Percentiles rank a stretch among this genome's conserved stretches.
These are phyloP conservation scores for Lasiosphaeriaceae sp. DNA, from an alignment of 495 filamentous ascomycete genomes.

Conservation along the genomic window DNA sequence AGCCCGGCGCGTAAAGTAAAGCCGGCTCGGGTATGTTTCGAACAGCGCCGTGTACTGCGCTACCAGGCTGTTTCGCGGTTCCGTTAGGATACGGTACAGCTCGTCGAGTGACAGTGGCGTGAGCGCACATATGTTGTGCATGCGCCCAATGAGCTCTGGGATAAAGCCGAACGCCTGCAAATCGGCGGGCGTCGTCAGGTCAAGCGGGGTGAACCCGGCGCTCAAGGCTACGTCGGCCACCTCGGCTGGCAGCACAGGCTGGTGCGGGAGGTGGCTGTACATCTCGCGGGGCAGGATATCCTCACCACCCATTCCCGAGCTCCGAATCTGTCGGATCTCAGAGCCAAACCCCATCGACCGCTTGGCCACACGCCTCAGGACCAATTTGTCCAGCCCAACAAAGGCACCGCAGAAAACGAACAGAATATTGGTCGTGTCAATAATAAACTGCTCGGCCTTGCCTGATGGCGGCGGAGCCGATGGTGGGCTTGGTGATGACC, in stretches of 20 bases:
- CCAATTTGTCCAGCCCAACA: slow-evolving; percentile 83
- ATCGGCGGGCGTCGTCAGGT: slow-evolving; percentile 76
- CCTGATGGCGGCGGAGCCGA: slow-evolving; percentile 38
- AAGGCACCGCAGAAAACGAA: slow-evolving; percentile 97
- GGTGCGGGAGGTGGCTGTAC: slow-evolving; percentile 42
- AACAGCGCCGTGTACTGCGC: slow-evolving; percentile 85
- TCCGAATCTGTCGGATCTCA: slow-evolving; percentile 54
- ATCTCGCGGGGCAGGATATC: slow-evolving; percentile 39
- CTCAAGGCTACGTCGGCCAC: slow-evolving; percentile 8
- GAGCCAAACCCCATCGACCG: slow-evolving; percentile 92
- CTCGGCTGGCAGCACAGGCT: slow-evolving; percentile 29
- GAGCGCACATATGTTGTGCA: slow-evolving; percentile 83
- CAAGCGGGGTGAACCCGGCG: slow-evolving; percentile 65
- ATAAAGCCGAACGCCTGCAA: slow-evolving; percentile 91
- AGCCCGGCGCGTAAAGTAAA: slow-evolving; percentile 77
- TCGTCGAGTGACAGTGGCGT: slow-evolving; percentile 73
- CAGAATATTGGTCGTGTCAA: slow-evolving; percentile 92
- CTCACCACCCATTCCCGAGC: slow-evolving; percentile 27
- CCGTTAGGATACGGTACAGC: slow-evolving; percentile 82
- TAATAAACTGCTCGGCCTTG: slow-evolving; percentile 83
- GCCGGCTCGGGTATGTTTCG: slow-evolving; percentile 72
- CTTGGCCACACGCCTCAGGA: slow-evolving; percentile 79
- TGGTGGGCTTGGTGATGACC: slow-evolving; percentile 29
- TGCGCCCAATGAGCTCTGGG: slow-evolving; percentile 85
- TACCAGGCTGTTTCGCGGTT: slow-evolving; percentile 82